A percentile compares a stretch with the other conserved stretches of the same genome.
Conservation (phyloP, 148 eudicot genomes). For the Diospyros kaki region DNA sequence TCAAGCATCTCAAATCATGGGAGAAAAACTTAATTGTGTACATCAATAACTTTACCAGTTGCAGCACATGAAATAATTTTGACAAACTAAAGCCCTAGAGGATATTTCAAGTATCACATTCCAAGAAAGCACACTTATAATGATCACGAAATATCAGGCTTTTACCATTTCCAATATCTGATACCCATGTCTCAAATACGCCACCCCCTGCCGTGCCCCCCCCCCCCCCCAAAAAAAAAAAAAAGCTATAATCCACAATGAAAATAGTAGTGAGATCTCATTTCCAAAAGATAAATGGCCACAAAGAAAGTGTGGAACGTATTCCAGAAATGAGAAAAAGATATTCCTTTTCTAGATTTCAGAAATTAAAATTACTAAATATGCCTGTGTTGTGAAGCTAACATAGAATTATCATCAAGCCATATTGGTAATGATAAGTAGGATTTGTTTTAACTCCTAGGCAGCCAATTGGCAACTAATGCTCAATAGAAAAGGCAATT, state of each 20-base stretch:
- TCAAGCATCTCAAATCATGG: neutral
- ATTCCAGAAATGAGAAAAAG: neutral
- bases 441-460: too few relatives aligned
- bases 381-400: neutral
- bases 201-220: too few relatives aligned
- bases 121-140: neutral
- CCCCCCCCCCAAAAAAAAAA: too few relatives aligned
- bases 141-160: neutral
- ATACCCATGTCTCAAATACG: neutral
- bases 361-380: neutral
- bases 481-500: too few relatives aligned
- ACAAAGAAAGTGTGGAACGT: neutral
- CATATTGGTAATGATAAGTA: neutral
- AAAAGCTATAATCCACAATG: too few relatives aligned
- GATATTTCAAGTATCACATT: neutral
- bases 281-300: neutral
- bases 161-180: neutral
- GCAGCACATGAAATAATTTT: constrained; percentile 2
- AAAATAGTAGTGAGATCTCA: neutral
- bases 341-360: too few relatives aligned
- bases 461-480: neutral
- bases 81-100: neutral
- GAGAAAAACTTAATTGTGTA: neutral
- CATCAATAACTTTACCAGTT: neutral
- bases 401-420: neutral